A percentile compares a stretch with the other conserved stretches of the same genome.
These are phyloP conservation scores for Vaccinium corymbosum DNA, from an alignment of 148 eudicot species.

Conservation along the genomic window DNA sequence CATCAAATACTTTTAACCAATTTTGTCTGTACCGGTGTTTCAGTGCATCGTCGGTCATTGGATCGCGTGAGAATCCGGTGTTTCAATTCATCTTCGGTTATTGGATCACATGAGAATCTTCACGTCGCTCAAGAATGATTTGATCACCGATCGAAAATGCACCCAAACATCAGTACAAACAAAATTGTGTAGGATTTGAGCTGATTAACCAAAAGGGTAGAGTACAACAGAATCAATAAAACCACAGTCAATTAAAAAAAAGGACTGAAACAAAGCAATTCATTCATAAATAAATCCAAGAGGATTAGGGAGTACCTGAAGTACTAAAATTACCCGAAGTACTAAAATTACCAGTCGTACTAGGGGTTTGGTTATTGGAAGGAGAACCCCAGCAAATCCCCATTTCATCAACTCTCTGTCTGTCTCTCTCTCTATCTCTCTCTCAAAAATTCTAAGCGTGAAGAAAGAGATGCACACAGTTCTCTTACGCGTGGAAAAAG, in stretches of 20 bases:
- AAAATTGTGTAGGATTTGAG: neutral
- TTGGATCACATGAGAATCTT: too few species aligned
- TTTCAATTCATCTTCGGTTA: too few species aligned
- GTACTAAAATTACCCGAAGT: conserved; percentile 34
- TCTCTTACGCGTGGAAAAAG: neutral
- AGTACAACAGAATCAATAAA: neutral
- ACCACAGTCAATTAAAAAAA: neutral
- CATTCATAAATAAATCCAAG: neutral
- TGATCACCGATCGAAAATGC: too few species aligned
- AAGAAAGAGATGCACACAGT: neutral
- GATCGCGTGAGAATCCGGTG: too few species aligned
- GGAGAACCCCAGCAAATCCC: conserved; percentile 51
- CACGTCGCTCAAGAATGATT: too few species aligned
- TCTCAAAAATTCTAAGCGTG: neutral
- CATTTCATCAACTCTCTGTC: conserved; percentile 26
- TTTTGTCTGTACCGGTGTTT: neutral
- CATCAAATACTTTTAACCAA: neutral
- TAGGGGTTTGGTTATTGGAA: conserved; percentile 28
- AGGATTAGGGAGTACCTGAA: conserved; percentile 27
- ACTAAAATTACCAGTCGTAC: conserved; percentile 31
- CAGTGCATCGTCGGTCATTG: too few species aligned
- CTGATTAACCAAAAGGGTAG: neutral
- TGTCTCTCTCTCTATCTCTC: conserved; percentile 16
- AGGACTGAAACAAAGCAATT: neutral
- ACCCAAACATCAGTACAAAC: neutral